Evolutionary conservation across 108 stramenopile genomes (phyloP), one percentile per base, ranked within the genome.

Genomic region (Pelagomonas calceolata): DNA sequence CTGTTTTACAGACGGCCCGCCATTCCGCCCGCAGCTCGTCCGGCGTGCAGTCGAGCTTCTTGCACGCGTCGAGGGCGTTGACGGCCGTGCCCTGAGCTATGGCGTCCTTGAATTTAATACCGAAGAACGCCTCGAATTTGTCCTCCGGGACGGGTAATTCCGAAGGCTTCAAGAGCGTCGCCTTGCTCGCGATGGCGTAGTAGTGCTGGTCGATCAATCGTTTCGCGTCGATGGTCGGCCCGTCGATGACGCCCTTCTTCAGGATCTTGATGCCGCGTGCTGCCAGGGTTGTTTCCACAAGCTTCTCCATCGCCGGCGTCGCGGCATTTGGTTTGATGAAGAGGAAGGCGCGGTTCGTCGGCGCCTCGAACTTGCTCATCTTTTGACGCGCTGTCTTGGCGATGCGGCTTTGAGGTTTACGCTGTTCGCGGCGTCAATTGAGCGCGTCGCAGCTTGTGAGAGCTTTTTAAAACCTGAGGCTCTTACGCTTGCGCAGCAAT

Each of bases 261-360:
- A 70, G 30, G 63, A 79, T 51, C 39, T 37, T 34, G 43, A 79
- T 68, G 36, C 74, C 74, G 29, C 26, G 18, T 31, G 69, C 64
- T 12, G 67, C 51, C 30, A 79, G 66, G 63, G 31, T 29, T 18
- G 46, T 51, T 39, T 32, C 34, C 33, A 79, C 74, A 16, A 69
- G 45, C 37, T 65, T 64, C 63, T 60, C 60, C 5, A 70, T 39
- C 32, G 46, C 64, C 69, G 32, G 36, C 35, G 34, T 75, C 30
- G 66, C 67, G n/a, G 78, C 78, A 36, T 78, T 73, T 31, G 78
- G 78, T 74, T 78, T 78, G 66, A 78, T 46, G 65, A 78, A 78
- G 63, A 78, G 63, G 73, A 78, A 78, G 37, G 78, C 78, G 35
- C 34, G 34, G 71, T 72, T 66, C 63, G 18, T 34, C 34, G 26